Conservation (phyloP, 441 rosid genomes). For the Corymbia citriodora region DNA sequence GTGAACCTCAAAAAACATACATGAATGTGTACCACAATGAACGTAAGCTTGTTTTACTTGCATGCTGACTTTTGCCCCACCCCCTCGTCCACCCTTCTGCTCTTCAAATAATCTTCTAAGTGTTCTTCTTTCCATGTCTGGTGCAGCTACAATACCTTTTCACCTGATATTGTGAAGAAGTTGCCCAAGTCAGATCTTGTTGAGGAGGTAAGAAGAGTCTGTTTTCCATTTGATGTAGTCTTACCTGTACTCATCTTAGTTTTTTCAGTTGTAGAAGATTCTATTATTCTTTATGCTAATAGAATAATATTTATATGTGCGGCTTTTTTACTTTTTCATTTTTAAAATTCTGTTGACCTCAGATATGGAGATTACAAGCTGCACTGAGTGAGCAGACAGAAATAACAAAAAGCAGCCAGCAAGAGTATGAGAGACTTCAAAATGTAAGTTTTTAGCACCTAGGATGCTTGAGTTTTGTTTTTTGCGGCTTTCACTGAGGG, state of each 20-base stretch:
- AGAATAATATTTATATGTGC: not conserved
- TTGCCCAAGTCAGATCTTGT: slow-evolving; percentile 56
- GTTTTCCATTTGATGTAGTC: not conserved
- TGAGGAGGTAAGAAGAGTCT: slow-evolving; percentile 39
- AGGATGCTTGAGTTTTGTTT: not conserved
- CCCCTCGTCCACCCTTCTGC: not conserved
- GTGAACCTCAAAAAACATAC: not conserved
- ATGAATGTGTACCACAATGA: not conserved
- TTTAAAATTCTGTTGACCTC: not conserved
- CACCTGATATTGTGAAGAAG: slow-evolving; percentile 57
- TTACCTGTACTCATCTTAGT: not conserved
- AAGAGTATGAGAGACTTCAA: slow-evolving; percentile 56
- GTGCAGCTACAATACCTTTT: slow-evolving; percentile 55
- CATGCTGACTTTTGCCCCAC: not conserved
- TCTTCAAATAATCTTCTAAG: not conserved
- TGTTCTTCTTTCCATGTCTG: not conserved
- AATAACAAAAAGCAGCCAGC: slow-evolving; percentile 48
- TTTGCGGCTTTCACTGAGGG: not conserved
- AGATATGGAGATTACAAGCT: slow-evolving; percentile 60
- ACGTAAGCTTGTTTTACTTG: not conserved
- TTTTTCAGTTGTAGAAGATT: not conserved
- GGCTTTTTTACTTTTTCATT: not conserved
- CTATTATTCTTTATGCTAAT: not conserved
- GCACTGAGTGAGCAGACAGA: slow-evolving; percentile 54
- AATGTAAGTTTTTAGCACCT: slow-evolving; percentile 24